Evolutionary conservation across 768 basidiomycete genomes (phyloP).

Genomic region (Erythrobasidium yunnanense): DNA sequence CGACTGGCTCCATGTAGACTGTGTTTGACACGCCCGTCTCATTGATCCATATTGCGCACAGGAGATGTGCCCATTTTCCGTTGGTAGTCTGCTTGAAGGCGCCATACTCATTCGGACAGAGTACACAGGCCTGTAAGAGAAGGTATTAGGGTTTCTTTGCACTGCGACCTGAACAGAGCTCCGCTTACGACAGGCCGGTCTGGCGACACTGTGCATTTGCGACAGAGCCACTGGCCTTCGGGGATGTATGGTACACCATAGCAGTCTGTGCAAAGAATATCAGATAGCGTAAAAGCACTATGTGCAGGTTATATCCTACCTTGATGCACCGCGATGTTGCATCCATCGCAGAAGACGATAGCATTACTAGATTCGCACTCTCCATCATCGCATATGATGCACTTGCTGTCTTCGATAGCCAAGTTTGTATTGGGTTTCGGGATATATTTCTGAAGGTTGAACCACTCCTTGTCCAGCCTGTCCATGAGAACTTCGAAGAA

Average conservation of each 20-base stretch:
- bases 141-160: background rate
- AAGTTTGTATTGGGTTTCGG: constrained; percentile 77
- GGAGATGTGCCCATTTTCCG: constrained; percentile 88
- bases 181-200: constrained; percentile 79
- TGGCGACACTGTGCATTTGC: constrained; percentile 95
- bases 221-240: constrained; percentile 97
- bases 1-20: constrained; percentile 96
- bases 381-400: constrained; percentile 93
- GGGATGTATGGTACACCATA: constrained; percentile 99
- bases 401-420: constrained; percentile 89
- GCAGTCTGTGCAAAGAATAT: constrained; percentile 55
- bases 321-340: constrained; percentile 98
- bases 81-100: constrained; percentile 93
- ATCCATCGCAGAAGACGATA: constrained; percentile 98
- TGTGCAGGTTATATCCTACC: constrained; percentile 46
- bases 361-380: constrained; percentile 98
- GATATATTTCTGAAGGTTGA: constrained; percentile 84
- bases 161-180: background rate
- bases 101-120: constrained; percentile 92
- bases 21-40: constrained; percentile 86
- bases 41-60: constrained; percentile 96
- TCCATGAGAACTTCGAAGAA: constrained; percentile 95
- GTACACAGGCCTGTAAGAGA: constrained; percentile 66
- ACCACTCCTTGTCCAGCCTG: constrained; percentile 97
- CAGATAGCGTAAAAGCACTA: background rate